phyloP scores from a whole-genome alignment of 805 yeast species.

The Candida qinlingensis region DNA sequence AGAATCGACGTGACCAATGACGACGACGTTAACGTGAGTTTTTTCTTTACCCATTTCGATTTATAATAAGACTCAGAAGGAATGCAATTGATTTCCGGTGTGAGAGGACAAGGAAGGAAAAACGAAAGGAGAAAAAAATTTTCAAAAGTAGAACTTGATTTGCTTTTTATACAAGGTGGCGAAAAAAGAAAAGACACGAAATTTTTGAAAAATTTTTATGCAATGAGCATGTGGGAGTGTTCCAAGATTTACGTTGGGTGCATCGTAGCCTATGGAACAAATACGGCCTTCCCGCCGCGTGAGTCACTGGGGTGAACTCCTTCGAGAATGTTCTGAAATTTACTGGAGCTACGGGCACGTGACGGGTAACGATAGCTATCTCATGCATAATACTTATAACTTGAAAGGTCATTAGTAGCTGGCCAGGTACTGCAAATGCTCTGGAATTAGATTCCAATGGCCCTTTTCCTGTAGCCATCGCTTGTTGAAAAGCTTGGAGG shows the following conservation, averaged over 20 bases:
- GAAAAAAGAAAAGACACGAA: neutral
- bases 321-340: neutral
- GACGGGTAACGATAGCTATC: no score
- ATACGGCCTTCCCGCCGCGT: no score
- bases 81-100: conserved; percentile 33
- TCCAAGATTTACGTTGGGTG: no score
- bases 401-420: neutral
- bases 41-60: conserved; percentile 13
- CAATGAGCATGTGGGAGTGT: neutral
- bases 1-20: conserved; percentile 99
- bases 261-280: no score
- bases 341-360: neutral
- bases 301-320: no score
- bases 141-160: conserved; percentile 1
- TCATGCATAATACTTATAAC: no score
- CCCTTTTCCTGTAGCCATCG: conserved; percentile 16
- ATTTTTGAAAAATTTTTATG: neutral
- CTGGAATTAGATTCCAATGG: conserved; percentile 21
- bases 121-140: conserved; percentile 6
- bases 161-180: neutral
- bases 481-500: conserved; percentile 19
- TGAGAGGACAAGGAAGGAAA: conserved; percentile 28
- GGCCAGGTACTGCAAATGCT: conserved; percentile 14
- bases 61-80: conserved; percentile 27
- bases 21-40: conserved; percentile 98